A percentile compares a stretch with the other conserved stretches of the same genome.
Evolutionary conservation across 2,329 filamentous ascomycete species (phyloP).

Genomic region (Stachybotrys echinatus): DNA sequence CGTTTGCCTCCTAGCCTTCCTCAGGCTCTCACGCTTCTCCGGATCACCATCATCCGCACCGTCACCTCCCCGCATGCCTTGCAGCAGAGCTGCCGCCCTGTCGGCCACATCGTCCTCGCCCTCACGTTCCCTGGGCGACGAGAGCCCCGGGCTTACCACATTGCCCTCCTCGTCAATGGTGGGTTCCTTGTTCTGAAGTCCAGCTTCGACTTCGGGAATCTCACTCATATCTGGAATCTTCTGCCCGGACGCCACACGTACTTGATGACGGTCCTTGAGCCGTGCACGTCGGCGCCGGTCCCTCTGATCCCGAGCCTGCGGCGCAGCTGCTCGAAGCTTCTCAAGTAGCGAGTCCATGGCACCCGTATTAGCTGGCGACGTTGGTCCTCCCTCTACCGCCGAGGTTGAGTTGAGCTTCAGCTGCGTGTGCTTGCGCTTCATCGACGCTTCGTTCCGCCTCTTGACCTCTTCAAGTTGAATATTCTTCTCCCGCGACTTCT

Average conservation of each 20-base stretch:
- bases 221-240: conserved; percentile 70
- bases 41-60: conserved; percentile 45
- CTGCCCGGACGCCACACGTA: conserved; percentile 83
- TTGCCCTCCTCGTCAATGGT: conserved; percentile 43
- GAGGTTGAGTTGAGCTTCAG: conserved; percentile 54
- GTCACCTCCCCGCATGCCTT: conserved; percentile 70
- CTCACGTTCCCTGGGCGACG: conserved; percentile 31
- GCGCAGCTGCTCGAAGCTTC: conserved; percentile 89
- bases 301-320: conserved; percentile 81
- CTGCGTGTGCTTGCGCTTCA: conserved; percentile 83
- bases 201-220: conserved; percentile 49
- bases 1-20: conserved; percentile 60
- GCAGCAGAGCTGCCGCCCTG: conserved; percentile 74
- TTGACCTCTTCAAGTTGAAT: conserved; percentile 72
- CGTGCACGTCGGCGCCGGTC: conserved; percentile 82
- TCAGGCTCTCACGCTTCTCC: conserved; percentile 54
- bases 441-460: conserved; percentile 81
- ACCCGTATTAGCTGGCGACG: conserved; percentile 69
- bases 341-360: conserved; percentile 95
- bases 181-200: conserved; percentile 25
- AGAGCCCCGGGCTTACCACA: conserved; percentile 45
- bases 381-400: conserved; percentile 41
- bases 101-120: conserved; percentile 73
- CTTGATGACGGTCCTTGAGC: conserved; percentile 85
- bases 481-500: conserved; percentile 95